phyloP scores from a whole-genome alignment of 805 yeast species.

The Nakazawaea laoshanensis region DNA sequence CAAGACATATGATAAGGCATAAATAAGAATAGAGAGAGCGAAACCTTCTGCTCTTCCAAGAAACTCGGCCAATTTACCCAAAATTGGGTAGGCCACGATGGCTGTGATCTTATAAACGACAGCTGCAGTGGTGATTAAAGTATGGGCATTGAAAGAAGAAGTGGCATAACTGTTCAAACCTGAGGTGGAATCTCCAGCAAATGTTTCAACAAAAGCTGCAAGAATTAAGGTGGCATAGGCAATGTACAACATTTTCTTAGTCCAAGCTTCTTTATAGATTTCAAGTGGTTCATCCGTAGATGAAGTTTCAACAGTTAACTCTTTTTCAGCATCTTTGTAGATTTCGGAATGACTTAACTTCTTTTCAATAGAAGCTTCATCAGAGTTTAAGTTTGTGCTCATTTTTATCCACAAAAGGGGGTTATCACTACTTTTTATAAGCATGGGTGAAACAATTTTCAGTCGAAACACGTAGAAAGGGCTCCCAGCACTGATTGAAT shows the following conservation, averaged over 20 bases:
- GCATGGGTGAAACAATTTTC: no score
- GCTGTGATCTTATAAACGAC: conserved; percentile 30
- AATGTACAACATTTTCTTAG: conserved; percentile 14
- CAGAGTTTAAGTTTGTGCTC: no score
- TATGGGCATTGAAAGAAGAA: conserved; percentile 27
- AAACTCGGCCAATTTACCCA: conserved; percentile 32
- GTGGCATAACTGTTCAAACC: conserved; percentile 25
- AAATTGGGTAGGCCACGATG: conserved; percentile 27
- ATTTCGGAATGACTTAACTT: not conserved
- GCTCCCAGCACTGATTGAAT: no score
- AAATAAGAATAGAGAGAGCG: conserved; percentile 20
- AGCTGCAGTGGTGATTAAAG: conserved; percentile 28
- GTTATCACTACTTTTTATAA: no score
- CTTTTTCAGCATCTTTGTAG: not conserved
- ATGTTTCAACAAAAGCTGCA: conserved; percentile 19
- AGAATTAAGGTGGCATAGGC: conserved; percentile 18
- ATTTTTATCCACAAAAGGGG: no score
- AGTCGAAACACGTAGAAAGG: no score
- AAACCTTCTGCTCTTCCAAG: conserved; percentile 32
- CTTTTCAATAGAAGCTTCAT: not conserved
- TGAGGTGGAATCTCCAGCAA: conserved; percentile 17
- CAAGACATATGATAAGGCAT: conserved; percentile 26
- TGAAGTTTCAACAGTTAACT: not conserved
- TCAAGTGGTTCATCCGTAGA: not conserved
- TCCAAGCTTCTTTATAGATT: conserved; percentile 12